Evolutionary conservation across 176 grass and related monocot genomes (phyloP).

Genomic region (Elymus sibiricus): DNA sequence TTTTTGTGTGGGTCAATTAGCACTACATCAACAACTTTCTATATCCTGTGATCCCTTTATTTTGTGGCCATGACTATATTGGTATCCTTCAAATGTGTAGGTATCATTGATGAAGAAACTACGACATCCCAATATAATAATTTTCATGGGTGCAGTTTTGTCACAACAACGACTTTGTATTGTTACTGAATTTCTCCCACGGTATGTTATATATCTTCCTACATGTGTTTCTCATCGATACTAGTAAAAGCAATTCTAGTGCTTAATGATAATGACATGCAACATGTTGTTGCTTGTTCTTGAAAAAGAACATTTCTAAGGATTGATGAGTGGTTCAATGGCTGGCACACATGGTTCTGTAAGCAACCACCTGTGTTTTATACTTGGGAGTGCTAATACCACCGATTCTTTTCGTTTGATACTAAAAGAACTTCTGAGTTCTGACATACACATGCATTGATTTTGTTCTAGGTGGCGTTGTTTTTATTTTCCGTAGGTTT

Average conservation of each 20-base stretch:
- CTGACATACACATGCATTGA: not conserved
- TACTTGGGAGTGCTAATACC: not conserved
- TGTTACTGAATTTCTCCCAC: slow-evolving; percentile 82
- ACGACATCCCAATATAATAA: slow-evolving; percentile 88
- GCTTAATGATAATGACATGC: too few species aligned
- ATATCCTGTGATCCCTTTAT: not conserved
- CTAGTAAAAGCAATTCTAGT: not conserved
- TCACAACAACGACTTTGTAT: slow-evolving; percentile 84
- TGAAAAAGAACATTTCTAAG: not conserved
- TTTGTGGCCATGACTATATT: not conserved
- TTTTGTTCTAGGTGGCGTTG: not conserved
- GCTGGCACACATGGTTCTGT: not conserved
- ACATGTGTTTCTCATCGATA: not conserved
- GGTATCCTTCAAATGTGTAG: slow-evolving; percentile 30
- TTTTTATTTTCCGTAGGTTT: not conserved
- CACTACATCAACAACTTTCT: not conserved
- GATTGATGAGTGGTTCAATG: not conserved
- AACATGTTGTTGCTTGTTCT: too few species aligned
- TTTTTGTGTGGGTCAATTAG: not conserved
- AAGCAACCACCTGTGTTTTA: not conserved
- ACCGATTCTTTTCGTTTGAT: not conserved
- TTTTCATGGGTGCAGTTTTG: slow-evolving; percentile 90
- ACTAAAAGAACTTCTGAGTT: not conserved
- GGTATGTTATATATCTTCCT: slow-evolving; percentile 43
- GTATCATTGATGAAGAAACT: slow-evolving; percentile 94